Percentiles rank a stretch among this genome's conserved stretches.
phyloP scores from a whole-genome alignment of 2,329 filamentous ascomycete species.

The Trichoderma arundinaceum region DNA sequence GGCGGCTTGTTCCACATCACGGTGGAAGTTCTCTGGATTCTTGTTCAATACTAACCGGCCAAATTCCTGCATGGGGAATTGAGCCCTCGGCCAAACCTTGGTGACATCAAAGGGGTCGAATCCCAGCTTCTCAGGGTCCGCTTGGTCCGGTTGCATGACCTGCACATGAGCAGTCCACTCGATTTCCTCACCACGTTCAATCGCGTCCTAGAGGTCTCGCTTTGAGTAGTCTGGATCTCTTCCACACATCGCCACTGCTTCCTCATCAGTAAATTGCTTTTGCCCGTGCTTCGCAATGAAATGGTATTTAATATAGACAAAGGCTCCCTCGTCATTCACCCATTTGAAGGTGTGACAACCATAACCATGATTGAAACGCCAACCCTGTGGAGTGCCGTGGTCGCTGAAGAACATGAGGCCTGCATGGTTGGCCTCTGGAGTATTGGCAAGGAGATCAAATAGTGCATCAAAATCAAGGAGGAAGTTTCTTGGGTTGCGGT shows the following conservation, averaged over 20 bases:
- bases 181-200: constrained; percentile 37
- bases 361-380: constrained; percentile 44
- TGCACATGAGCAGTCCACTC: constrained; percentile 4
- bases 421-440: neutral
- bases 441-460: neutral
- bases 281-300: constrained; percentile 55
- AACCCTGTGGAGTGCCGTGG: neutral
- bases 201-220: constrained; percentile 47
- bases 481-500: constrained; percentile 3
- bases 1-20: constrained; percentile 55
- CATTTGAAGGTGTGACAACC: constrained; percentile 53
- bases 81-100: constrained; percentile 72
- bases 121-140: constrained; percentile 41
- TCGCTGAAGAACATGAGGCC: neutral
- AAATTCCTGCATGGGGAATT: constrained; percentile 67
- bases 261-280: constrained; percentile 49
- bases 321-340: constrained; percentile 44
- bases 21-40: constrained; percentile 61
- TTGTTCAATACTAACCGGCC: constrained; percentile 71
- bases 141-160: constrained; percentile 58
- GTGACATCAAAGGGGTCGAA: constrained; percentile 63
- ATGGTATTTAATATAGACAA: constrained; percentile 48
- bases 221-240: constrained; percentile 58
- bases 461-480: neutral
- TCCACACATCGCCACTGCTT: constrained; percentile 46